Evolutionary conservation across 257 asterid genomes (phyloP).

Genomic region (Hygrophila difformis): DNA sequence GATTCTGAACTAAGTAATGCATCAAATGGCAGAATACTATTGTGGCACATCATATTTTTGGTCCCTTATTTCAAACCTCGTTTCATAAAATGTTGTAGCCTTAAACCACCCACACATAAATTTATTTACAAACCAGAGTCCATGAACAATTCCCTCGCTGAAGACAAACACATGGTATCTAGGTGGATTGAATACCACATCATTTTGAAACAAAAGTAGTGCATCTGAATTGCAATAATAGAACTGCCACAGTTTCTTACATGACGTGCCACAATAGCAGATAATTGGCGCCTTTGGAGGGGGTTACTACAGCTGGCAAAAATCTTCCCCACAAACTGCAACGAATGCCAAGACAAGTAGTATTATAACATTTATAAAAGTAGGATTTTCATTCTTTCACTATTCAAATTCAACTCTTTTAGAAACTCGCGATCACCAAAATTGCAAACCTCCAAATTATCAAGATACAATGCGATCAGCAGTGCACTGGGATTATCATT

Average conservation of each 20-base stretch:
- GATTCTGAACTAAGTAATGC: too few species aligned
- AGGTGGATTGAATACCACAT: too few species aligned
- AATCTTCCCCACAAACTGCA: slow-evolving; percentile 74
- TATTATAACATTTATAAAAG: slow-evolving; percentile 2
- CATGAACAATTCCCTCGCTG: too few species aligned
- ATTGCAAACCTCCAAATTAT: slow-evolving; percentile 64
- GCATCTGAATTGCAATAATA: not conserved
- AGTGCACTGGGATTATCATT: slow-evolving; percentile 81
- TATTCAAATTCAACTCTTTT: too few species aligned
- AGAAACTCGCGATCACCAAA: slow-evolving; percentile 7
- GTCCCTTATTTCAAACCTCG: too few species aligned
- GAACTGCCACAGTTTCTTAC: slow-evolving; percentile 32
- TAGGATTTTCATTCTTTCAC: too few species aligned
- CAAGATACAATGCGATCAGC: slow-evolving; percentile 70
- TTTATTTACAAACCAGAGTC: too few species aligned
- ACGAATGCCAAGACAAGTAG: slow-evolving; percentile 13
- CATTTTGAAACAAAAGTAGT: not conserved
- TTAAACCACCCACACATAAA: too few species aligned
- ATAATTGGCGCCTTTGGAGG: slow-evolving; percentile 61
- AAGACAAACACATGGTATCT: too few species aligned
- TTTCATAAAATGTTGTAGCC: too few species aligned
- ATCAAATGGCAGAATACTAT: too few species aligned
- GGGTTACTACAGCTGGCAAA: slow-evolving; percentile 49
- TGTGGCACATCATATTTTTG: too few species aligned
- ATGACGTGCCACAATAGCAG: slow-evolving; percentile 85